Conservation (phyloP, 2,329 filamentous ascomycete genomes). For the Nigrograna mackinnonii region DNA sequence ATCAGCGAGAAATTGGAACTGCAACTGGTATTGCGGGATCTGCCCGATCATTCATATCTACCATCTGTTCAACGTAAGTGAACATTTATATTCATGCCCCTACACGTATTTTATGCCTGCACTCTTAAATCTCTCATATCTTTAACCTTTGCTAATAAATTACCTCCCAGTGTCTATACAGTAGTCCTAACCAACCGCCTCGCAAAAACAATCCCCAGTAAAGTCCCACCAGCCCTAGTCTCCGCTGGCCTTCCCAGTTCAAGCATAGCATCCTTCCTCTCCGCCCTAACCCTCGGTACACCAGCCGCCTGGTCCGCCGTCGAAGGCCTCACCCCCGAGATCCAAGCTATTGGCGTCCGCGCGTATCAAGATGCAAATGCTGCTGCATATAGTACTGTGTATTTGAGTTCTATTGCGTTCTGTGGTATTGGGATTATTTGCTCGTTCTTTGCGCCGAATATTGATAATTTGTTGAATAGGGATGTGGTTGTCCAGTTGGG, state of each 20-base stretch:
- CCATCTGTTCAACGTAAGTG: slow-evolving; percentile 13
- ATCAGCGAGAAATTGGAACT: slow-evolving; percentile 21
- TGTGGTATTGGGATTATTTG: slow-evolving; percentile 30
- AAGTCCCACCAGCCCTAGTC: slow-evolving; percentile 8
- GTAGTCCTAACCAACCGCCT: slow-evolving; percentile 12
- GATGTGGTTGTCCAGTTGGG: slow-evolving; percentile 14
- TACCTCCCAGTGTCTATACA: slow-evolving; percentile 7
- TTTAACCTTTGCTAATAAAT: neutral
- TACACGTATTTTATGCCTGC: no score
- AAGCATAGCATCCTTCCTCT: slow-evolving; percentile 37
- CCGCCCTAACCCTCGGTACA: slow-evolving; percentile 6
- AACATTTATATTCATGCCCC: no score
- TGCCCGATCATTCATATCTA: slow-evolving; percentile 14
- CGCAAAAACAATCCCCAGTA: slow-evolving; percentile 7
- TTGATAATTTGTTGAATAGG: slow-evolving; percentile 22
- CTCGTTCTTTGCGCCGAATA: slow-evolving; percentile 33
- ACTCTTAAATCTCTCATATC: neutral
- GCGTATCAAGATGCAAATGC: slow-evolving; percentile 38
- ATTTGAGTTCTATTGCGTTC: slow-evolving; percentile 40
- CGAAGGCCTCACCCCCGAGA: slow-evolving; percentile 27
- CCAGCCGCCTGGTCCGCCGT: slow-evolving; percentile 26
- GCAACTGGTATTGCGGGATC: slow-evolving; percentile 15
- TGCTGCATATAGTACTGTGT: slow-evolving; percentile 37
- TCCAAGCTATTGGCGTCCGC: slow-evolving; percentile 26
- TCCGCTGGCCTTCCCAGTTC: slow-evolving; percentile 40